phyloP scores from a whole-genome alignment of 805 yeast genomes.

The Cyberlindnera nakhonratchasimensis region DNA sequence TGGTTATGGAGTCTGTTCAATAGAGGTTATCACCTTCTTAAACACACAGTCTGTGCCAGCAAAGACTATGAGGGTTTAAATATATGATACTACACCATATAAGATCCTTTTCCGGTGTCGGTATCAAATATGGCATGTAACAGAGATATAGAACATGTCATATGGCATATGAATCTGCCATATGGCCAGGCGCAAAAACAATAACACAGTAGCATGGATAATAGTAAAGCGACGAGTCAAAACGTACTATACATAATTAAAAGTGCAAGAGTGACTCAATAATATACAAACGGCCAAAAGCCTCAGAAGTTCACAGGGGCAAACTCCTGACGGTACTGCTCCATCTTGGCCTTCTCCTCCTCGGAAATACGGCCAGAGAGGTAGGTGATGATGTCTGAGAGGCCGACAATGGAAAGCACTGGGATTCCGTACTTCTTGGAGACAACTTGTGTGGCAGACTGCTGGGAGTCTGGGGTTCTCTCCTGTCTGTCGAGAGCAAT shows the following conservation, averaged over 20 bases:
- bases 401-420: constrained; percentile 73
- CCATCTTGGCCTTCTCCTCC: constrained; percentile 55
- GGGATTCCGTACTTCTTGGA: constrained; percentile 72
- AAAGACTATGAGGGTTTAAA: too few species aligned
- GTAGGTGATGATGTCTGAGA: constrained; percentile 69
- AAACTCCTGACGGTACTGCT: constrained; percentile 48
- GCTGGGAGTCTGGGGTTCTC: constrained; percentile 59
- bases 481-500: constrained; percentile 97
- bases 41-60: too few species aligned
- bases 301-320: constrained; percentile 27
- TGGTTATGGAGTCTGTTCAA: not conserved
- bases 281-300: not conserved
- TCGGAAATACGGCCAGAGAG: constrained; percentile 52
- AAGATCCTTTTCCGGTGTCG: too few species aligned
- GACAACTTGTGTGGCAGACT: constrained; percentile 81
- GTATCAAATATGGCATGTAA: too few species aligned
- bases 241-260: too few species aligned
- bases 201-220: too few species aligned
- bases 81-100: too few species aligned
- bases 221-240: too few species aligned
- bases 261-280: too few species aligned
- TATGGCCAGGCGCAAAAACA: too few species aligned
- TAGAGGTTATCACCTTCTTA: not conserved
- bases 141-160: too few species aligned
- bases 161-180: too few species aligned